Conservation (phyloP, 148 eudicot species). For the Polygonum maritimum region DNA sequence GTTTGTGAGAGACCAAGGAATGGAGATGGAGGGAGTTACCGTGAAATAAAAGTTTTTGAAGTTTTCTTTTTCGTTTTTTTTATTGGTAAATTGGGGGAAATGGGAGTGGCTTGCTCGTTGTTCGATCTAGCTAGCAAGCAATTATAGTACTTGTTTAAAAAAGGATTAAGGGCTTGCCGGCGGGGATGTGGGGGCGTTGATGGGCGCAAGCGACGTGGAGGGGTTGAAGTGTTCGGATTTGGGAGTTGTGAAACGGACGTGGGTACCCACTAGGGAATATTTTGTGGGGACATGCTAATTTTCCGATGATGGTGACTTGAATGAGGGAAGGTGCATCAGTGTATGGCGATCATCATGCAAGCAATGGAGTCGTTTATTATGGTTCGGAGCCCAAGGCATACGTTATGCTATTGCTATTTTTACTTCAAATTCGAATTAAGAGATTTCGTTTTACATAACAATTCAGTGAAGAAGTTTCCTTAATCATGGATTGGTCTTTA, state of each 20-base stretch:
- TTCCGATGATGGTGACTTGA: neutral
- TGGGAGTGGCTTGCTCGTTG: constrained; percentile 3
- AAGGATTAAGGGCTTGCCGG: no score
- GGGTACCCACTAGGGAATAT: neutral
- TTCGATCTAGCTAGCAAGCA: neutral
- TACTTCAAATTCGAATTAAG: no score
- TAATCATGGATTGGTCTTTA: no score
- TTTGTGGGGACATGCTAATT: neutral
- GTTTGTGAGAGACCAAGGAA: neutral
- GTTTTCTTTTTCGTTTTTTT: neutral
- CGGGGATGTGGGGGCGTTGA: neutral
- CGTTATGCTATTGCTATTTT: no score
- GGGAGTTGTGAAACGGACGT: neutral
- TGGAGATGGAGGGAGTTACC: neutral
- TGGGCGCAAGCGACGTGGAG: constrained; percentile 2
- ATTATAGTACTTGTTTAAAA: no score
- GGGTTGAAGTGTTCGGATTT: neutral
- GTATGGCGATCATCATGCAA: no score
- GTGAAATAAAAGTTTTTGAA: neutral
- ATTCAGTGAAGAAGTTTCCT: no score
- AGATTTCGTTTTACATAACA: no score
- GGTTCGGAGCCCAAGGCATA: no score
- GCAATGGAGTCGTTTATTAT: no score
- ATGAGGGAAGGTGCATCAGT: neutral
- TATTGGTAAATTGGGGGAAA: neutral